Base-by-base conservation (phyloP, 306 rosid genomes). In the Pyrus communis region DNA sequence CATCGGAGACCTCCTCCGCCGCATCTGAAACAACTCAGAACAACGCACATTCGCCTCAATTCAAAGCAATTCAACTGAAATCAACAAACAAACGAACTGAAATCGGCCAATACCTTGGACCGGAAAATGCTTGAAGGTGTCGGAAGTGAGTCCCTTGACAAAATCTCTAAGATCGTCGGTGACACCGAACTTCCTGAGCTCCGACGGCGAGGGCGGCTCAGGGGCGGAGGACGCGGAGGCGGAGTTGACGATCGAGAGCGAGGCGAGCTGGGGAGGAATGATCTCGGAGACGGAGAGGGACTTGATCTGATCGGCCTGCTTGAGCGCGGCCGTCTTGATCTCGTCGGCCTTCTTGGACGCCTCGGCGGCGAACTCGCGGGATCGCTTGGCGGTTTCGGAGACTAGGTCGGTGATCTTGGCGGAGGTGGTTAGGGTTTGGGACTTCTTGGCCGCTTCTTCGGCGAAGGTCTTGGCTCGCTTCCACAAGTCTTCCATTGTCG, bases 311-410 rank as follows among this genome's bases (percentile, higher is more conserved):
- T 92, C 97, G 52, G 93, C 93, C 64, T 81, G 99, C 73, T 81
- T 88, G 61, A 93, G 79, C 2, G 98, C 98, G 25, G 96, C 98
- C 31, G 82, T 38, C 71, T 89, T 96, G 87, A 96, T 84, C 78
- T 81, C 87, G 83, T 96, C 97, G 63, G 99, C 99, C 25, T 79
- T 78, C 85, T 93, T 92, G 77, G 99, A 96, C 42, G 99, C 98
- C 69, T 96, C 99, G 15, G 96, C 96, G 66, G 99, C 99, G 54
- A 96, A 81, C 52, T 96, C 98, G 60, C 83, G 89, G n/a, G 98
- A 96, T 81, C 87, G 87, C 87, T 93, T 93, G 71, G 99, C 81
- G 72, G 99, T 92, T 79, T 93, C 98, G 19, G 99, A 89, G 79
- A 96, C 96, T 68, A 96, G 86, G 82, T 93, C 99, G 81, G 98